phyloP scores from a whole-genome alignment of 345 rosid species.

The Heritiera littoralis region DNA sequence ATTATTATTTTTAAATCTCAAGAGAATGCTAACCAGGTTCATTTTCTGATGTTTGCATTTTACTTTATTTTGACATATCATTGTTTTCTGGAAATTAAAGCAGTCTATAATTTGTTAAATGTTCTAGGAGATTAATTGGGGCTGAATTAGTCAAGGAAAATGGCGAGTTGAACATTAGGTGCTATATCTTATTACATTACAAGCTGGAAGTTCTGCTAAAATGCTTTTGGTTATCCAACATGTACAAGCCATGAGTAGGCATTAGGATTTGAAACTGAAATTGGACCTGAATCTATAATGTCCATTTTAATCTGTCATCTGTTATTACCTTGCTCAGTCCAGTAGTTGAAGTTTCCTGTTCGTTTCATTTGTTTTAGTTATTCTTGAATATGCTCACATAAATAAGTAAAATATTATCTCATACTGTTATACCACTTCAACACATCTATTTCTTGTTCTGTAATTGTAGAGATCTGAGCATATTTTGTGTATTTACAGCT shows the following conservation, averaged over 20 bases:
- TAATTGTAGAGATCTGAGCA: too few species aligned
- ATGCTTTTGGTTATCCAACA: not conserved
- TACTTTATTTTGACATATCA: not conserved
- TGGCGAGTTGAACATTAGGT: not conserved
- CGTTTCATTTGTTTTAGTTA: not conserved
- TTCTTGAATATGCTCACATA: too few species aligned
- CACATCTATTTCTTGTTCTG: constrained; percentile 9
- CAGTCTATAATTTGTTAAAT: not conserved
- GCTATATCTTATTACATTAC: not conserved
- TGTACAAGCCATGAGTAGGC: not conserved
- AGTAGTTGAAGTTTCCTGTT: not conserved
- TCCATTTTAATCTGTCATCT: not conserved
- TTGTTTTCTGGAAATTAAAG: not conserved
- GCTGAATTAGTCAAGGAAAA: constrained; percentile 5
- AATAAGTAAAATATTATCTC: not conserved
- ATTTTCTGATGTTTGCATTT: too few species aligned
- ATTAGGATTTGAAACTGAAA: not conserved
- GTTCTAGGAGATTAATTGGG: not conserved
- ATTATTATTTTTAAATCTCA: too few species aligned
- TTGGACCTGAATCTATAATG: not conserved
- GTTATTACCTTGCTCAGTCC: not conserved
- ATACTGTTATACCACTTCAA: not conserved
- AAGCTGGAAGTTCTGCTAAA: not conserved
- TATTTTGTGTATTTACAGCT: too few species aligned
- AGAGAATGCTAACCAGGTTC: not conserved